These are phyloP conservation scores for Ascobolus immersus DNA, from an alignment of 495 filamentous ascomycete species.

Conservation along the genomic window DNA sequence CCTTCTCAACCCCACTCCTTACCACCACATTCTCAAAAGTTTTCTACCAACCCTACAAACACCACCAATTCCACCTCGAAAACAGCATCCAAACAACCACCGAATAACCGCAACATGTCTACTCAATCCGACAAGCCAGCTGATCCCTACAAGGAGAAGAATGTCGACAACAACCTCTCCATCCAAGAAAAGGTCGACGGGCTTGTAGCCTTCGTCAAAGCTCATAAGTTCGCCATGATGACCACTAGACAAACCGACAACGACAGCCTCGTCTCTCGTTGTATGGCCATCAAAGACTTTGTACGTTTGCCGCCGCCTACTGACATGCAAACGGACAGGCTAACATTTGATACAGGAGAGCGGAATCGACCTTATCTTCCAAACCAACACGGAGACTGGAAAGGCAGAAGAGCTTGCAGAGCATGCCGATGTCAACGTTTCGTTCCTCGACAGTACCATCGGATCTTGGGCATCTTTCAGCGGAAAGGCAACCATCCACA, in stretches of 20 bases:
- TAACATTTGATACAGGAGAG: constrained; percentile 30
- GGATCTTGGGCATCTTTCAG: constrained; percentile 57
- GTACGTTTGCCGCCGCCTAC: constrained; percentile 22
- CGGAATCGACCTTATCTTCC: constrained; percentile 71
- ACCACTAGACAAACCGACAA: constrained; percentile 33
- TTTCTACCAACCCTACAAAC: no score
- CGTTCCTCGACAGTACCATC: constrained; percentile 53
- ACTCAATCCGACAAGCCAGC: constrained; percentile 33
- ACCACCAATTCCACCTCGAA: no score
- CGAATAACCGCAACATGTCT: constrained; percentile 6
- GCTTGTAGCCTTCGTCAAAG: constrained; percentile 37
- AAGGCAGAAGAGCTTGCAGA: constrained; percentile 62
- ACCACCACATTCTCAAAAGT: no score
- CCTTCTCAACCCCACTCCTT: no score
- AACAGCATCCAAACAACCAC: not conserved
- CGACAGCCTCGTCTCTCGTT: constrained; percentile 45
- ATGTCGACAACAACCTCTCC: constrained; percentile 30
- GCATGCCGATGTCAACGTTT: constrained; percentile 61
- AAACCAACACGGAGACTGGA: constrained; percentile 78
- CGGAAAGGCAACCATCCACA: constrained; percentile 39
- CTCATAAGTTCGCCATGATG: constrained; percentile 57
- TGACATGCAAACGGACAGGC: constrained; percentile 1
- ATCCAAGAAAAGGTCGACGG: constrained; percentile 60
- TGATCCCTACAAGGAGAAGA: constrained; percentile 64
- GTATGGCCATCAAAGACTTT: constrained; percentile 75